A percentile compares a stretch with the other conserved stretches of the same genome.
Conservation (phyloP, 2,329 filamentous ascomycete species). For the Neurospora sp. region DNA sequence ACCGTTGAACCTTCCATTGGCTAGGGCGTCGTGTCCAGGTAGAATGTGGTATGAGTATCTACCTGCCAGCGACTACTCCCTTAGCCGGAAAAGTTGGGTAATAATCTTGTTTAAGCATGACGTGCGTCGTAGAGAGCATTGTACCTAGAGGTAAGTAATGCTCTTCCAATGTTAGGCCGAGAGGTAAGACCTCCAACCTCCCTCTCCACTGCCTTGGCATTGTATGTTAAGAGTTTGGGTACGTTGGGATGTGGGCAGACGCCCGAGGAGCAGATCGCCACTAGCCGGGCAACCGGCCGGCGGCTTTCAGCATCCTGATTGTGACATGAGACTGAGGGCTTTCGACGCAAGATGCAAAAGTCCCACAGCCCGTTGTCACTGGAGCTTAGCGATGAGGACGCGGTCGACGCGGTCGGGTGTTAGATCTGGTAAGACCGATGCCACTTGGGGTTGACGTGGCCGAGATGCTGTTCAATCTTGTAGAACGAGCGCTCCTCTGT, state of each 20-base stretch:
- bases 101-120: no score
- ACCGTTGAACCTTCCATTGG: not conserved
- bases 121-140: no score
- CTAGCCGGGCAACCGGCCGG: no score
- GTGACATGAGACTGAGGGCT: no score
- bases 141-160: accelerated
- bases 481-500: not conserved
- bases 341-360: no score
- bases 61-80: not conserved
- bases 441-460: not conserved
- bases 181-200: not conserved
- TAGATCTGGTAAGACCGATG: not conserved
- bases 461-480: not conserved
- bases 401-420: not conserved
- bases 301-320: no score
- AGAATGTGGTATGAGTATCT: not conserved
- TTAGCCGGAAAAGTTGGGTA: no score
- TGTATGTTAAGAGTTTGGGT: no score
- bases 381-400: no score
- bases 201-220: not conserved
- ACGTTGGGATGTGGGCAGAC: no score
- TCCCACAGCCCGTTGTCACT: no score
- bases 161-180: not conserved
- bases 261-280: no score
- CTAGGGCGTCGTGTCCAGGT: not conserved